Evolutionary conservation across 306 rosid genomes (phyloP).

Genomic region (Vigna trinervia): DNA sequence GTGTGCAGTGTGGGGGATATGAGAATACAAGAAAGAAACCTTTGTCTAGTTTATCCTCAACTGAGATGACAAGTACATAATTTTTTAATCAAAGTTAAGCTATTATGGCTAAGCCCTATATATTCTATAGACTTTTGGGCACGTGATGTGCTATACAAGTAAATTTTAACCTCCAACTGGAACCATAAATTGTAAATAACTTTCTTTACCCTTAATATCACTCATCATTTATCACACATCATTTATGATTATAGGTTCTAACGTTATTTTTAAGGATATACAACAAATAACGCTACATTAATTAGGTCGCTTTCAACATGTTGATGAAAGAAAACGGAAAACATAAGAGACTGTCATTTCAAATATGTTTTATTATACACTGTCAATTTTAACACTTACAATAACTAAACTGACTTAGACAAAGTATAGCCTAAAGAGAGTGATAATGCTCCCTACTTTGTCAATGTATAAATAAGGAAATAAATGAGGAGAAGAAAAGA

Average conservation of each 20-base stretch:
- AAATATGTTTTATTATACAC: neutral
- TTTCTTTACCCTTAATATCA: neutral
- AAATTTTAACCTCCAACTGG: conserved; percentile 7
- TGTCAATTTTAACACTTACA: neutral
- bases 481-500: conserved; percentile 33
- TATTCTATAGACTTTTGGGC: conserved; percentile 33
- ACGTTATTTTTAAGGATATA: neutral
- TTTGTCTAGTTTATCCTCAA: conserved; percentile 26
- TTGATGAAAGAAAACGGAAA: neutral
- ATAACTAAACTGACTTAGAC: neutral
- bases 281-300: neutral
- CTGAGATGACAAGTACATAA: neutral
- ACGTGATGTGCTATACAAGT: conserved; percentile 19
- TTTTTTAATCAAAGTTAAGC: conserved; percentile 32
- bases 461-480: neutral
- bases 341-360: neutral
- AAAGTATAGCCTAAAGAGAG: conserved; percentile 8
- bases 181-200: neutral
- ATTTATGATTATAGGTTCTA: neutral
- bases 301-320: neutral
- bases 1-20: no score
- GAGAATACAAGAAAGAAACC: conserved; percentile 11
- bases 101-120: conserved; percentile 32
- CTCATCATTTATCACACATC: neutral
- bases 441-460: neutral